Base-by-base conservation (phyloP, 441 rosid genomes). In the Brassica hybrid region DNA sequence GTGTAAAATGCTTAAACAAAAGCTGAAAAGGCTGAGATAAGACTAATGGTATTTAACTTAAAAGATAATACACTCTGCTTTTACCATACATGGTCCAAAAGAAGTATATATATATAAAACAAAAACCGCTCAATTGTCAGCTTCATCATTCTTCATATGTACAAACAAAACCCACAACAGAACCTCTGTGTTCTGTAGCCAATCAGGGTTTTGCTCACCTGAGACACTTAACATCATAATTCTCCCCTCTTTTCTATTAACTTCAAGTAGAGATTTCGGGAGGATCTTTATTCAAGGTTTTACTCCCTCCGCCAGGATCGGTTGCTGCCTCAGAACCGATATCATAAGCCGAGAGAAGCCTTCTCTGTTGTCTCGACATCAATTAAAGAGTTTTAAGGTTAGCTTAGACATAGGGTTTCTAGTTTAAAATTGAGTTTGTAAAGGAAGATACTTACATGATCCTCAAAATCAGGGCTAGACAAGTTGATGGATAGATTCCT, bases 271-370 rank as follows among this genome's bases (percentile, higher is more conserved):
- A 83, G 56, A 69, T 82, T 72, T 82, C 83, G 10, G 80, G 77
- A 54, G 30, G 74, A 32, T 82, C 74, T 36, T 76, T 80, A 19
- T 71, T 69, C 32, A 81, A 67, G 54, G 68, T 61, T 61, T 73
- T 78, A 79, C 79, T 80, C 27, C 73, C 79, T 71, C 76, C 83
- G 57, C 75, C 83, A 59, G 56, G 76, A 36, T 43, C 76, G 70
- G 82, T 65, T 7, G 72, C 60, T 65, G 75, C 67, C 66, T 87
- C 89, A 13, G 79, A 54, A 36, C 89, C 86, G 3, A 85, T 88
- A 65, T 90, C 97, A 60, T 85, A 85, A 4, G 93, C 86, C 14
- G 97, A 87, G 8, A 94, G 97, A 82, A 91, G 83, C 86, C 67
- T 87, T 84, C 98, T 90, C 98, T 94, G 93, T 83, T 68, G 79